phyloP scores from a whole-genome alignment of 106 monocot species.

The Dendrobium officinale region DNA sequence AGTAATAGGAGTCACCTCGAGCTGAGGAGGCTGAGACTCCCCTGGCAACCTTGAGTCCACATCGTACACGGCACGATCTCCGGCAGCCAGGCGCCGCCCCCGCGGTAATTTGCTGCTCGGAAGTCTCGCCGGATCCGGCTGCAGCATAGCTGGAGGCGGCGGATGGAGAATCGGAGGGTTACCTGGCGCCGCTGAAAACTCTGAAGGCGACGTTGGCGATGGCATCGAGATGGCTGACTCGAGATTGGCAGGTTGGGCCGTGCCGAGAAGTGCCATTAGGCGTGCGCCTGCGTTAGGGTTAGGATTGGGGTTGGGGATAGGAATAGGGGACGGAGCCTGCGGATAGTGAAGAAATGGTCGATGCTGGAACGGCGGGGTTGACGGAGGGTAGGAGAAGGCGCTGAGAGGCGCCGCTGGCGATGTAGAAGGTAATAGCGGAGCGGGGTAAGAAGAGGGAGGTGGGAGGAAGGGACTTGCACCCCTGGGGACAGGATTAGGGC shows the following conservation, averaged over 20 bases:
- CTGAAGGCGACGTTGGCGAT: slow-evolving; percentile 20
- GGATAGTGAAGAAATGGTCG: slow-evolving; percentile 19
- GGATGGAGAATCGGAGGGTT: slow-evolving; percentile 31
- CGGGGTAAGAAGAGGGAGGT: slow-evolving; percentile 8
- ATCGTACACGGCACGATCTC: slow-evolving; percentile 65
- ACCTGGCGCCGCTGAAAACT: slow-evolving; percentile 17
- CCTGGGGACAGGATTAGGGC: not conserved
- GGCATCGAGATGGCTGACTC: slow-evolving; percentile 71
- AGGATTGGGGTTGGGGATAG: slow-evolving; percentile 21
- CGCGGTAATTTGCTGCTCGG: slow-evolving; percentile 71
- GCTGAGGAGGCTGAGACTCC: slow-evolving; percentile 73
- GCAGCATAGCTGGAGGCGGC: slow-evolving; percentile 41
- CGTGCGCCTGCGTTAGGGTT: slow-evolving; percentile 56
- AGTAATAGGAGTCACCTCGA: slow-evolving; percentile 95
- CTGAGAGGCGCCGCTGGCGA: slow-evolving; percentile 10
- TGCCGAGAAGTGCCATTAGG: slow-evolving; percentile 74
- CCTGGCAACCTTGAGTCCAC: slow-evolving; percentile 68
- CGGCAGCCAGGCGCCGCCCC: slow-evolving; percentile 45
- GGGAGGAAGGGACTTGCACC: not conserved
- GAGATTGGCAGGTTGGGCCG: slow-evolving; percentile 28
- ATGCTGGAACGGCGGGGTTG: slow-evolving; percentile 19
- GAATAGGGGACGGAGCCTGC: slow-evolving; percentile 13
- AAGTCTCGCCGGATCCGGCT: slow-evolving; percentile 37
- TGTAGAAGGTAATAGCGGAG: slow-evolving; percentile 18
- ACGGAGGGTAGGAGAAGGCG: slow-evolving; percentile 9